These are phyloP conservation scores for Ramaria sp. DNA, from an alignment of 768 basidiomycete species.

Conservation along the genomic window DNA sequence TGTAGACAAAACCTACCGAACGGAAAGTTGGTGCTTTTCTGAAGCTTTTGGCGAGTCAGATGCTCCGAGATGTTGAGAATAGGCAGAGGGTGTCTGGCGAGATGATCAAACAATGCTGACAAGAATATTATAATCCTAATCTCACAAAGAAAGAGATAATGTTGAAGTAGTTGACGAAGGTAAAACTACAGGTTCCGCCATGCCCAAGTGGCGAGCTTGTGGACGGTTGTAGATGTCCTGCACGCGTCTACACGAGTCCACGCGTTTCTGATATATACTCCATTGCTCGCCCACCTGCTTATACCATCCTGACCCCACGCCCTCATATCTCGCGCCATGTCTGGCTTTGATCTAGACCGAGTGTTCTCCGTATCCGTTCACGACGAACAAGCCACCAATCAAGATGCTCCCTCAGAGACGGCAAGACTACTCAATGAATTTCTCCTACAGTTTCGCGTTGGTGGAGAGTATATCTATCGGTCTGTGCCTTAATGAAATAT, in stretches of 20 bases:
- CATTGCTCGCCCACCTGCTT: neutral
- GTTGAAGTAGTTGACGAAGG: constrained; percentile 64
- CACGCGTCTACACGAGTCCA: constrained; percentile 7
- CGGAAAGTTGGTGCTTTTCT: constrained; percentile 47
- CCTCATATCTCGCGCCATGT: constrained; percentile 37
- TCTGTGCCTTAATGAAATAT: constrained; percentile 20
- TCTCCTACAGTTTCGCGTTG: constrained; percentile 77
- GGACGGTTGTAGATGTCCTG: neutral
- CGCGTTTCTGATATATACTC: constrained; percentile 4
- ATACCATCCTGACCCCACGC: neutral
- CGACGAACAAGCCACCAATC: constrained; percentile 43
- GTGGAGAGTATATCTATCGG: constrained; percentile 90
- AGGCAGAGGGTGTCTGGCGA: constrained; percentile 80
- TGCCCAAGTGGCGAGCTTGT: neutral
- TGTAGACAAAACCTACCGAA: constrained; percentile 41
- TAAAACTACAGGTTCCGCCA: constrained; percentile 56
- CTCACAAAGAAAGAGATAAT: constrained; percentile 64
- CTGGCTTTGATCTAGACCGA: constrained; percentile 76
- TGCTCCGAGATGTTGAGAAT: constrained; percentile 97
- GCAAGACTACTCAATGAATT: constrained; percentile 80
- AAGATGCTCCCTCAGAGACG: constrained; percentile 70
- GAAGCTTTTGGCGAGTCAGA: constrained; percentile 73
- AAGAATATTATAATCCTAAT: constrained; percentile 6
- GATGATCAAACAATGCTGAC: constrained; percentile 15
- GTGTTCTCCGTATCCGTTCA: constrained; percentile 77